These are phyloP conservation scores for Lasiosphaeriaceae sp. DNA, from an alignment of 495 filamentous ascomycete genomes.

Conservation along the genomic window DNA sequence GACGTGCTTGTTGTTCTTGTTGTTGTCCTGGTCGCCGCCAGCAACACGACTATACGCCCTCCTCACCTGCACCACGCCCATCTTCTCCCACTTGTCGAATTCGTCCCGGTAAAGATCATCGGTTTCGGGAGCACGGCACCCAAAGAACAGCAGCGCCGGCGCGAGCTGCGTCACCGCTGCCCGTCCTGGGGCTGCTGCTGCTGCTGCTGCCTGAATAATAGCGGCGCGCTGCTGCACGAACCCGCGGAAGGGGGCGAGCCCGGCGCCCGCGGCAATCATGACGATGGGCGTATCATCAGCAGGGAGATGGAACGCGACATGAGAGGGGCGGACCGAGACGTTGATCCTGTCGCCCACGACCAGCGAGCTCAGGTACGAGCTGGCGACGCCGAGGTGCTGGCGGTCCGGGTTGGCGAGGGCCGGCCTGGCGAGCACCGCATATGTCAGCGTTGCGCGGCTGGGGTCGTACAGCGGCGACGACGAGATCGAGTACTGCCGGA, in stretches of 20 bases:
- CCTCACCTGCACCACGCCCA: background rate
- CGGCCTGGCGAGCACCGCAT: background rate
- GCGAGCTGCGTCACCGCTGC: background rate
- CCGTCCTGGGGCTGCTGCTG: too few species aligned
- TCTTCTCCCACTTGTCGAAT: background rate
- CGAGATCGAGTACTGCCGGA: slow-evolving; percentile 63
- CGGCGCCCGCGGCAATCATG: slow-evolving; percentile 49
- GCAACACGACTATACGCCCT: background rate
- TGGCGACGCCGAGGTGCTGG: background rate
- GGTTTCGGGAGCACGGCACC: background rate
- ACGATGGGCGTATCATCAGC: slow-evolving; percentile 53
- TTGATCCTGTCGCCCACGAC: background rate
- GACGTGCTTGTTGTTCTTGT: background rate
- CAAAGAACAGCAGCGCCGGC: background rate
- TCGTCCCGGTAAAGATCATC: background rate
- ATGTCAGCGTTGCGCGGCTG: slow-evolving; percentile 48
- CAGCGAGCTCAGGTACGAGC: background rate
- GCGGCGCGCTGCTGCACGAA: slow-evolving; percentile 58
- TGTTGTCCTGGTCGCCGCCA: background rate
- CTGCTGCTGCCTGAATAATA: slow-evolving; percentile 34
- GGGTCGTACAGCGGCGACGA: slow-evolving; percentile 52
- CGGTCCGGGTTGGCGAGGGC: background rate
- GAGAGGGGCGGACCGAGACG: background rate
- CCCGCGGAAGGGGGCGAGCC: slow-evolving; percentile 59
- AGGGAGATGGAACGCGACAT: slow-evolving; percentile 32